Base-by-base conservation (phyloP, 805 yeast species). In the Yamadazyma insecticola region DNA sequence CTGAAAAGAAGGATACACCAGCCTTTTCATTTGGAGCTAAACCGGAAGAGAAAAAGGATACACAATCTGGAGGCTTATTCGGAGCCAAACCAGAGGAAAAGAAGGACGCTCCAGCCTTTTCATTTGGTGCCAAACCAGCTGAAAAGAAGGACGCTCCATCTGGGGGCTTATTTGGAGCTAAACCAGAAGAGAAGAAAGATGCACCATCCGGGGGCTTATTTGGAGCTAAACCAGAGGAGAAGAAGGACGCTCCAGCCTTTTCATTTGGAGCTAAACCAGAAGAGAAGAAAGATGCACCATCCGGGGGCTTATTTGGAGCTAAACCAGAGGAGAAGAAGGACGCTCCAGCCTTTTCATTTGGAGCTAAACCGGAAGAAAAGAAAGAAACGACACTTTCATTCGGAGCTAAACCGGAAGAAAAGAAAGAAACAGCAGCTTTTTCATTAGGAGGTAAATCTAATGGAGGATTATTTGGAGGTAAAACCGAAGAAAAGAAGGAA, bases 81-180 rank as follows among this genome's bases (percentile, higher is more conserved):
- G 56, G 40, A 16, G 48, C 36, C 6, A 44, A 30, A 28, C 47
- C 15, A 9, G 55, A 43, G 14, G 50, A 39, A 19, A 45, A 37
- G 35, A 42, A 40, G 19, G 50, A 46, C 13, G 50, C 17, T 17
- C 23, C 29, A 19, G 50, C 45, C 2, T 41, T 43, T 18, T 39
- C 47, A 4, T 52, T 54, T 26, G 60, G 60, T n/a, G 47, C 49
- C 2, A 50, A 49, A 25, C 37, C 49, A 14, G 57, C 43, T n/a
- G 55, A 41, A 20, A 47, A 40, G 37, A 45, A 41, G 24, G 56
- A 50, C 11, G 31, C 32, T 17, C 7, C 27, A 13, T 16, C 30
- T 3, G 35, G 35, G 5, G 35, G 35, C 22, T 31, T 31, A 26
- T 32, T 32, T 28, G 36, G 36, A 17, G 13, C 30, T 9, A 24